Evolutionary conservation across 2,329 filamentous ascomycete genomes (phyloP).

Genomic region (Claviceps pazoutovae): DNA sequence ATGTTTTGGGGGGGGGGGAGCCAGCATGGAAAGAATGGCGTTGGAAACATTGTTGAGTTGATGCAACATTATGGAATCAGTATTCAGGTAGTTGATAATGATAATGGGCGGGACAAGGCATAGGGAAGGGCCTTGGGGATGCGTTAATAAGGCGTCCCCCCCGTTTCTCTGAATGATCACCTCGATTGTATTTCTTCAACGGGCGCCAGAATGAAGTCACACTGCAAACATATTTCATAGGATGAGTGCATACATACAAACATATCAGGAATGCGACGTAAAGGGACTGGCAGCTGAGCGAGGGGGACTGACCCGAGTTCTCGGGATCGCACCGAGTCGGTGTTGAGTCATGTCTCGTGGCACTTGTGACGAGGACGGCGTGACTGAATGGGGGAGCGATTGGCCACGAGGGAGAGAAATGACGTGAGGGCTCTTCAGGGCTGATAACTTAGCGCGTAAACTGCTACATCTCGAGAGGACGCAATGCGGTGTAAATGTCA

Average conservation of each 20-base stretch:
- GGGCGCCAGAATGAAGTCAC: neutral
- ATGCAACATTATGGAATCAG: slow-evolving; percentile 5
- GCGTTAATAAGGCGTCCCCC: neutral
- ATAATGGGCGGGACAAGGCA: slow-evolving; percentile 6
- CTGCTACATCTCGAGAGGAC: too few relatives aligned
- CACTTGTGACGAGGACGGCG: neutral
- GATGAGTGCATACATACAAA: too few relatives aligned
- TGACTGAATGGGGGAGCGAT: neutral
- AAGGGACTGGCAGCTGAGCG: neutral
- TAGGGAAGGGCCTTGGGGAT: neutral
- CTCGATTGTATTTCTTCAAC: neutral
- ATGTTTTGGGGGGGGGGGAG: too few relatives aligned
- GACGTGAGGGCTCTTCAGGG: too few relatives aligned
- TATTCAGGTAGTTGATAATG: slow-evolving; percentile 9
- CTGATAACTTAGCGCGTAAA: too few relatives aligned
- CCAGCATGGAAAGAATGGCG: neutral
- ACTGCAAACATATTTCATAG: neutral
- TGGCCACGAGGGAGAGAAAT: too few relatives aligned
- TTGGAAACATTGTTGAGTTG: slow-evolving; percentile 5
- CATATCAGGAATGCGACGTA: neutral
- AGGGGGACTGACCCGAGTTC: neutral
- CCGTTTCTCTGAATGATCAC: neutral
- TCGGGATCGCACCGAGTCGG: neutral
- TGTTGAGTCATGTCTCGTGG: neutral
- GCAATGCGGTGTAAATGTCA: too few relatives aligned